Conservation (phyloP, 768 basidiomycete species). For the Lactifluus subvellereus region DNA sequence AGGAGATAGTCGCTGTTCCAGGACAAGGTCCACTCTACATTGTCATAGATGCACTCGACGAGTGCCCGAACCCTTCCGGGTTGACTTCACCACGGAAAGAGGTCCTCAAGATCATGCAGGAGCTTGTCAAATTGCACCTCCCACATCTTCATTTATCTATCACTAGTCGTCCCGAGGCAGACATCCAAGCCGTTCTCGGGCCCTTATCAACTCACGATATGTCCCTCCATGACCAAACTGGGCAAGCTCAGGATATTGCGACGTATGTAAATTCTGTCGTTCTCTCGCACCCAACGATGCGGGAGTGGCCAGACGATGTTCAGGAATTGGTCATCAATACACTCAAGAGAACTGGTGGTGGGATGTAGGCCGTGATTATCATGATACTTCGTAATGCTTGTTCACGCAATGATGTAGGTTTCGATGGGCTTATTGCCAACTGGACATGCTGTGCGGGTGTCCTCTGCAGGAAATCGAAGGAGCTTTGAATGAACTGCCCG, state of each 20-base stretch:
- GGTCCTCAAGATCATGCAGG: background rate
- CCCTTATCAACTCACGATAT: background rate
- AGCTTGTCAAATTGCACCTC: background rate
- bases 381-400: background rate
- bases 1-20: background rate
- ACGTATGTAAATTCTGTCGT: background rate
- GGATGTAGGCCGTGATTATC: background rate
- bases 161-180: background rate
- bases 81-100: background rate
- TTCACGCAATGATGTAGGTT: background rate
- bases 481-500: background rate
- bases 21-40: background rate
- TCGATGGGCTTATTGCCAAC: background rate
- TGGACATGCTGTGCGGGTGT: background rate
- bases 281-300: too few species aligned
- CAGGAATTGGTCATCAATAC: background rate
- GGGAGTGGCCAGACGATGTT: too few species aligned
- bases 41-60: background rate
- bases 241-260: background rate
- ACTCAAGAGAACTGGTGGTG: background rate
- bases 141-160: background rate
- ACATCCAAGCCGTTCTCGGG: background rate
- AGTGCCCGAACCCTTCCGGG: background rate
- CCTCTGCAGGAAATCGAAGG: background rate
- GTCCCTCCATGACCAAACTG: background rate